Evolutionary conservation across 2,329 filamentous ascomycete genomes (phyloP).

Genomic region (Colletotrichum cereale): DNA sequence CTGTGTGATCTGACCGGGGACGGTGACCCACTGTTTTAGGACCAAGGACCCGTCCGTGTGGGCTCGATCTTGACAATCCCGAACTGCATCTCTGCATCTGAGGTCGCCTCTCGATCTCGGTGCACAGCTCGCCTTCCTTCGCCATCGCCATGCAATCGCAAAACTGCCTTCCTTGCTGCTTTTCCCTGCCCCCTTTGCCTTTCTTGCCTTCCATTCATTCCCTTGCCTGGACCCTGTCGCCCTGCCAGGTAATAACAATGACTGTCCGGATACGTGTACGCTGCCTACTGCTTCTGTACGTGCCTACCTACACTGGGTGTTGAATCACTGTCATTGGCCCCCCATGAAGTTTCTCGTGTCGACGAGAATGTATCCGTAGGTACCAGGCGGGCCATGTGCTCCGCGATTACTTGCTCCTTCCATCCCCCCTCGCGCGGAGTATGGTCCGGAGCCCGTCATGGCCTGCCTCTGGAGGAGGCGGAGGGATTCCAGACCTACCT

Average conservation of each 20-base stretch:
- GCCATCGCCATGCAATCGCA: conserved; percentile 26
- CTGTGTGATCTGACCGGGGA: neutral
- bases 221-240: neutral
- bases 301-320: neutral
- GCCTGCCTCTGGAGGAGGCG: neutral
- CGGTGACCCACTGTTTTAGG: neutral
- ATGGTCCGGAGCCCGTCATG: conserved; percentile 10
- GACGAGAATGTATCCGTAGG: no score
- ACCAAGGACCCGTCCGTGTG: conserved; percentile 30
- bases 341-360: neutral
- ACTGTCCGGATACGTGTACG: no score
- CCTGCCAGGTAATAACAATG: no score
- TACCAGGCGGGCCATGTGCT: neutral
- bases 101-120: conserved; percentile 27
- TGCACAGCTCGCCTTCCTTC: conserved; percentile 21
- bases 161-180: neutral
- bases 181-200: neutral
- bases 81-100: conserved; percentile 34
- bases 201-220: no score
- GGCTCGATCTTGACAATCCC: conserved; percentile 36
- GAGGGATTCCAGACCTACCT: no score
- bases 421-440: neutral
- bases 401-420: neutral
- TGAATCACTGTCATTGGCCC: neutral
- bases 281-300: neutral